These are phyloP conservation scores for Boletus sp. DNA, from an alignment of 1,284 basidiomycete genomes.

Conservation along the genomic window DNA sequence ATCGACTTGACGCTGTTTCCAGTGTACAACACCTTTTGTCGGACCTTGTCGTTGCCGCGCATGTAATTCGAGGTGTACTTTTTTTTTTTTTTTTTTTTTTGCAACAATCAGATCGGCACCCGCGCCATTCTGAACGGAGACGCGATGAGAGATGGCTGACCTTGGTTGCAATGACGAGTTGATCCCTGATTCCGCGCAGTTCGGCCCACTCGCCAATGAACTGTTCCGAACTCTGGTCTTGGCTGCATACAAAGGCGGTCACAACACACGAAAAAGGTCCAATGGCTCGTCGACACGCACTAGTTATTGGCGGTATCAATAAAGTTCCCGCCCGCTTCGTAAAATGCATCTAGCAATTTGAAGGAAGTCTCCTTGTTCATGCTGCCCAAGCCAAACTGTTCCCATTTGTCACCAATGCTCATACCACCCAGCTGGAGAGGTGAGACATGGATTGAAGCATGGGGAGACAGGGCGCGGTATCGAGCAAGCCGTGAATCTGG, in stretches of 20 bases:
- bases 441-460: slow-evolving; percentile 1
- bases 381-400: not conserved
- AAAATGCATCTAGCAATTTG: not conserved
- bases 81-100: not conserved
- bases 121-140: too few species aligned
- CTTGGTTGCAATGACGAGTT: slow-evolving; percentile 54
- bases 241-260: slow-evolving; percentile 29
- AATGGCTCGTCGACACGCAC: not conserved
- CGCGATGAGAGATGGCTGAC: slow-evolving; percentile 20
- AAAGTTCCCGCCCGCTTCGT: slow-evolving; percentile 3
- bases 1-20: slow-evolving; percentile 6
- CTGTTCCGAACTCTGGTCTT: slow-evolving; percentile 39
- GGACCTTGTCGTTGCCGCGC: not conserved
- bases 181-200: slow-evolving; percentile 45
- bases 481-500: slow-evolving; percentile 3
- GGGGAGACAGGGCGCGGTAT: not conserved
- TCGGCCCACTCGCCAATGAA: slow-evolving; percentile 45
- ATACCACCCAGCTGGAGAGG: slow-evolving; percentile 3
- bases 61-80: slow-evolving; percentile 9
- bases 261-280: too few species aligned
- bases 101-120: too few species aligned
- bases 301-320: slow-evolving; percentile 3
- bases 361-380: slow-evolving; percentile 5
- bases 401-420: slow-evolving; percentile 8
- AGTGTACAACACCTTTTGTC: not conserved